Evolutionary conservation across 371 early-diverging fungal species (phyloP).

Genomic region (Mortierella sp.): DNA sequence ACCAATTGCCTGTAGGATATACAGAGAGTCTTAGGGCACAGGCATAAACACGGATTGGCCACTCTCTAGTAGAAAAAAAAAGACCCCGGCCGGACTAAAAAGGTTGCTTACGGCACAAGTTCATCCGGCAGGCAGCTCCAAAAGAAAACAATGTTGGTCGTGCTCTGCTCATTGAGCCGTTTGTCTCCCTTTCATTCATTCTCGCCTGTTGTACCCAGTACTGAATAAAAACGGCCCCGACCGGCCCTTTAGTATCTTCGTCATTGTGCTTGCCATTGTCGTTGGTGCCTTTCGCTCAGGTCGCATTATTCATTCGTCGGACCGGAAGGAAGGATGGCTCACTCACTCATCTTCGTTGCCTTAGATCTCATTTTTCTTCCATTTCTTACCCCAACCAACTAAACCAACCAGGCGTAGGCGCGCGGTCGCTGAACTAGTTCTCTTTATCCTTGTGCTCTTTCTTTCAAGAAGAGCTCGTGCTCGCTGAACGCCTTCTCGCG

Average conservation of each 20-base stretch:
- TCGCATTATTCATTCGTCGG: not conserved
- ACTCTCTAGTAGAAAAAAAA: not conserved
- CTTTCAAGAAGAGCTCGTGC: not conserved
- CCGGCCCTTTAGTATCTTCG: not conserved
- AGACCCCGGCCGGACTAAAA: not conserved
- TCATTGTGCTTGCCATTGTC: not conserved
- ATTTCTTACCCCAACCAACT: not conserved
- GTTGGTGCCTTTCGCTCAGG: not conserved
- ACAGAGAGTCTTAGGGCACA: not conserved
- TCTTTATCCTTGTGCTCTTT: no score
- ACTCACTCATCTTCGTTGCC: not conserved
- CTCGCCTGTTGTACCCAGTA: not conserved
- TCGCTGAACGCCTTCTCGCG: not conserved
- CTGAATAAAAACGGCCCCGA: not conserved
- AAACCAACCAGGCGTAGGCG: not conserved
- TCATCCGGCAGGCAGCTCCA: not conserved
- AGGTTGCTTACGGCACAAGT: not conserved
- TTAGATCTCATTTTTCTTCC: not conserved
- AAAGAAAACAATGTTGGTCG: not conserved
- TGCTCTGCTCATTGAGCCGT: slow-evolving; percentile 6
- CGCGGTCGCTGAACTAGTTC: not conserved
- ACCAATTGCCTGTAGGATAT: not conserved
- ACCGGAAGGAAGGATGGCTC: not conserved
- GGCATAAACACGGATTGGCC: not conserved
- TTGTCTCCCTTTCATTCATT: slow-evolving; percentile 2